A percentile compares a stretch with the other conserved stretches of the same genome.
These are phyloP conservation scores for Madurella mycetomatis DNA, from an alignment of 2,329 filamentous ascomycete species.

Conservation along the genomic window DNA sequence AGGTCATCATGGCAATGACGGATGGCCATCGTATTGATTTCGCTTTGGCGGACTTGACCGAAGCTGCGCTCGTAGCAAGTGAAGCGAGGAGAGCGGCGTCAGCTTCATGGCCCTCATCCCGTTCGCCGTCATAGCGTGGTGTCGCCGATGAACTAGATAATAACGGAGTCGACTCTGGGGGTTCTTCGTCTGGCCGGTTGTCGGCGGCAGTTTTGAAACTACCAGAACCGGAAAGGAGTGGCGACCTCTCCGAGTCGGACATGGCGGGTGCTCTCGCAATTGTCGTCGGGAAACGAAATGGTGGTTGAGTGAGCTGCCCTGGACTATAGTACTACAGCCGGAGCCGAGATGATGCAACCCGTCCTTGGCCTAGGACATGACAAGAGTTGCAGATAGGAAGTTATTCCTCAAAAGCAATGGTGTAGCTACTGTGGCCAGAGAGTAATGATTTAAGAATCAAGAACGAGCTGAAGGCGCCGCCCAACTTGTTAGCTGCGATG, in stretches of 20 bases:
- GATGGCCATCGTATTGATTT: slow-evolving; percentile 67
- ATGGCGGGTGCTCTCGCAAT: slow-evolving; percentile 29
- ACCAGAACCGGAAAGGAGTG: slow-evolving; percentile 38
- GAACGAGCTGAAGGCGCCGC: too few species aligned
- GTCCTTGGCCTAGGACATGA: slow-evolving; percentile 6
- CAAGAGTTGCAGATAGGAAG: not conserved
- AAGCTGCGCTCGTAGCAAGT: slow-evolving; percentile 18
- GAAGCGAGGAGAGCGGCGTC: slow-evolving; percentile 32
- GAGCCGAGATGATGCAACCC: slow-evolving; percentile 5
- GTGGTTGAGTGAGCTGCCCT: not conserved
- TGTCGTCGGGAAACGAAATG: not conserved
- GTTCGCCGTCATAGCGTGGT: slow-evolving; percentile 38
- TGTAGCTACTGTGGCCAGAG: too few species aligned
- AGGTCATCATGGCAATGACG: slow-evolving; percentile 63
- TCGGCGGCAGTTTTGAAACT: slow-evolving; percentile 25
- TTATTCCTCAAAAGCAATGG: too few species aligned
- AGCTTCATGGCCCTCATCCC: slow-evolving; percentile 29
- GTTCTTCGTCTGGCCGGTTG: slow-evolving; percentile 24
- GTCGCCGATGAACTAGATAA: slow-evolving; percentile 37
- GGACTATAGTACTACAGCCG: not conserved
- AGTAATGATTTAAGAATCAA: too few species aligned
- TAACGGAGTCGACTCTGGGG: slow-evolving; percentile 49
- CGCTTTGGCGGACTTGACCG: slow-evolving; percentile 30
- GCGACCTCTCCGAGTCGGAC: slow-evolving; percentile 43
- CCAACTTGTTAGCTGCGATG: too few species aligned